Percentiles rank a stretch among this genome's conserved stretches.
Conservation (phyloP, 495 filamentous ascomycete species). For the Neurospora sp. region DNA sequence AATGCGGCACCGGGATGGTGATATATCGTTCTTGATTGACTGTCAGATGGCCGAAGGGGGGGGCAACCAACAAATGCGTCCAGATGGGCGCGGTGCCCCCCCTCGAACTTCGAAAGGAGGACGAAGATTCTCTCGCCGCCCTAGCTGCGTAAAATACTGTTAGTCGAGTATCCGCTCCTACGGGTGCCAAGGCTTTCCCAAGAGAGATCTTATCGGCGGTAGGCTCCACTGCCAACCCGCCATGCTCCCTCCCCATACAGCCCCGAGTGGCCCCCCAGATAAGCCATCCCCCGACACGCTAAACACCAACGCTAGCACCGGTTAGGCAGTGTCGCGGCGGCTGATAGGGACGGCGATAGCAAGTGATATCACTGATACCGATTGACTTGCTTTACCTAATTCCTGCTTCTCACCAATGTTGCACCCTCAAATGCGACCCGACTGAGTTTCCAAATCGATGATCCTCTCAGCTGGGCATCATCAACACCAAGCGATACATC, state of each 20-base stretch:
- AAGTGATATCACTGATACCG: not conserved
- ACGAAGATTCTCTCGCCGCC: not conserved
- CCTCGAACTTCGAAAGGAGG: not conserved
- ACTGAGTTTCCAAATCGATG: not conserved
- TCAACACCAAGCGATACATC: not conserved
- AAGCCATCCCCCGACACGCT: not conserved
- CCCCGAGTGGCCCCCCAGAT: not conserved
- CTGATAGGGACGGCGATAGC: not conserved
- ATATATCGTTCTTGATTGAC: not conserved
- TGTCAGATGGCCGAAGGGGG: not conserved
- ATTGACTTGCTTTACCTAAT: not conserved
- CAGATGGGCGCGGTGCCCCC: not conserved
- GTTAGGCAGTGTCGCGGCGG: not conserved
- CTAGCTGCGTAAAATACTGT: not conserved
- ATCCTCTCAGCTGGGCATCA: not conserved
- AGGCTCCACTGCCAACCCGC: not conserved
- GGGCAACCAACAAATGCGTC: not conserved
- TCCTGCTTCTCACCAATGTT: not conserved
- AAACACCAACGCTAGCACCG: not conserved
- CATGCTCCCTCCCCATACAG: not conserved
- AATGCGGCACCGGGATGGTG: not conserved
- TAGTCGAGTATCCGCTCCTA: not conserved
- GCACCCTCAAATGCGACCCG: not conserved
- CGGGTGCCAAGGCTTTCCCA: not conserved
- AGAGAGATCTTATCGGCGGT: not conserved